phyloP scores from a whole-genome alignment of 2,329 filamentous ascomycete genomes.

The Arachnopeziza araneosa region DNA sequence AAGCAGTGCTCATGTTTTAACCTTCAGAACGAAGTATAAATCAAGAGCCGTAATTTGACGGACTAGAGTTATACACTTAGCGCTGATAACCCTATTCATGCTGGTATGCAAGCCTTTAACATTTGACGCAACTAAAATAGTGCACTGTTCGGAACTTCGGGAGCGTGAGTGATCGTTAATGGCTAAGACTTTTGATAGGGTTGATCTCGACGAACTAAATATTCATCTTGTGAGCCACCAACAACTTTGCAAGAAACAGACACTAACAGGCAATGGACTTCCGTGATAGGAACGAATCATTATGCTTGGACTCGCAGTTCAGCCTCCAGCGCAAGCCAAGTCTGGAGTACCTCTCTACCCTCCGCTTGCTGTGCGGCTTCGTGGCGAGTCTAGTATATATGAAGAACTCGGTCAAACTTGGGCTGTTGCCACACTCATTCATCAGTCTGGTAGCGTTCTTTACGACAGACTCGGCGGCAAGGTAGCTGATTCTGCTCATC shows the following conservation, averaged over 20 bases:
- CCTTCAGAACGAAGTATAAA: not conserved
- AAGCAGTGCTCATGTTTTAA: not conserved
- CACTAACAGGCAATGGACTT: not conserved
- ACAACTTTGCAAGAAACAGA: conserved; percentile 2
- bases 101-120: not conserved
- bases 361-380: conserved; percentile 24
- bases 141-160: not conserved
- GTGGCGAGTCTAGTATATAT: conserved; percentile 22
- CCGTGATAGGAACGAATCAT: not conserved
- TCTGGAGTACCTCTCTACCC: conserved; percentile 24
- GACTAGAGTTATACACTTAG: not conserved
- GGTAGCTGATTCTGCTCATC: conserved; percentile 26
- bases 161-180: not conserved
- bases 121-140: not conserved
- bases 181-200: not conserved
- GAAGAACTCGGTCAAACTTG: conserved; percentile 24
- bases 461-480: conserved; percentile 24
- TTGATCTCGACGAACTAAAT: not conserved
- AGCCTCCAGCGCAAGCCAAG: conserved; percentile 22
- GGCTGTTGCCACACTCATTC: conserved; percentile 25
- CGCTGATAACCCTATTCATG: not conserved
- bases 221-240: not conserved
- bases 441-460: conserved; percentile 23
- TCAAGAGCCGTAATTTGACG: not conserved
- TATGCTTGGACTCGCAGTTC: conserved; percentile 24